These are phyloP conservation scores for Harringtonia aguacate DNA, from an alignment of 2,329 filamentous ascomycete species.

Conservation along the genomic window DNA sequence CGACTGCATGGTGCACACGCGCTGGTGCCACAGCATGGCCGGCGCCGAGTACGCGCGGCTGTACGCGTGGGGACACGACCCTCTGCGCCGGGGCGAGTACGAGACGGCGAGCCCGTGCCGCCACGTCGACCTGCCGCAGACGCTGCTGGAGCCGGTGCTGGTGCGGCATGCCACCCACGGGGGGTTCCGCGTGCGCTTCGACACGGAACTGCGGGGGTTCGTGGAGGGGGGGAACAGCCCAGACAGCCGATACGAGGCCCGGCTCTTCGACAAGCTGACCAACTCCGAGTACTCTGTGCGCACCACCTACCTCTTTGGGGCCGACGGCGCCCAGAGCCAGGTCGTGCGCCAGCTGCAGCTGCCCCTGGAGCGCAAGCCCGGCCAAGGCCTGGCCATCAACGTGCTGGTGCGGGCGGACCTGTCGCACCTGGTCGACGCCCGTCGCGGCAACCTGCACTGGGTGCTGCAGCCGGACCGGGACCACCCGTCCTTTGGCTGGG, in stretches of 20 bases:
- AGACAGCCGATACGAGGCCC: slow-evolving; percentile 17
- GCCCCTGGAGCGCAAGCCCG: slow-evolving; percentile 22
- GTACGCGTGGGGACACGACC: slow-evolving; percentile 40
- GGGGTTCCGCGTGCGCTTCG: slow-evolving; percentile 31
- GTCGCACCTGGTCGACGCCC: slow-evolving; percentile 32
- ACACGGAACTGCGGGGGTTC: slow-evolving; percentile 27
- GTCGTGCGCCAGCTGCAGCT: slow-evolving; percentile 25
- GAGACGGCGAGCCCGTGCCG: slow-evolving; percentile 31
- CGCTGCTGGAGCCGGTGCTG: slow-evolving; percentile 35
- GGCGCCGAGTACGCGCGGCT: slow-evolving; percentile 39
- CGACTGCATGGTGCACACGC: slow-evolving; percentile 34
- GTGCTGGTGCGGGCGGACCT: slow-evolving; percentile 34
- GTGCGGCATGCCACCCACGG: slow-evolving; percentile 25
- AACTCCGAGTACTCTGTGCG: slow-evolving; percentile 26
- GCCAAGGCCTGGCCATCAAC: slow-evolving; percentile 27
- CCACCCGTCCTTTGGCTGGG: slow-evolving; percentile 39
- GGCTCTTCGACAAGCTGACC: slow-evolving; percentile 15
- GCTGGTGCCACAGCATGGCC: slow-evolving; percentile 42
- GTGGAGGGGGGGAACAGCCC: slow-evolving; percentile 16
- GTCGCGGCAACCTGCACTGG: slow-evolving; percentile 51
- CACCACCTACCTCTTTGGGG: slow-evolving; percentile 48
- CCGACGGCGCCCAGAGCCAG: slow-evolving; percentile 36
- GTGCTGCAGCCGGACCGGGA: slow-evolving; percentile 43
- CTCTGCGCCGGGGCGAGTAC: slow-evolving; percentile 31
- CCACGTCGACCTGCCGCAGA: slow-evolving; percentile 35